phyloP scores from a whole-genome alignment of 768 basidiomycete species.

The Trametes gibbosa region DNA sequence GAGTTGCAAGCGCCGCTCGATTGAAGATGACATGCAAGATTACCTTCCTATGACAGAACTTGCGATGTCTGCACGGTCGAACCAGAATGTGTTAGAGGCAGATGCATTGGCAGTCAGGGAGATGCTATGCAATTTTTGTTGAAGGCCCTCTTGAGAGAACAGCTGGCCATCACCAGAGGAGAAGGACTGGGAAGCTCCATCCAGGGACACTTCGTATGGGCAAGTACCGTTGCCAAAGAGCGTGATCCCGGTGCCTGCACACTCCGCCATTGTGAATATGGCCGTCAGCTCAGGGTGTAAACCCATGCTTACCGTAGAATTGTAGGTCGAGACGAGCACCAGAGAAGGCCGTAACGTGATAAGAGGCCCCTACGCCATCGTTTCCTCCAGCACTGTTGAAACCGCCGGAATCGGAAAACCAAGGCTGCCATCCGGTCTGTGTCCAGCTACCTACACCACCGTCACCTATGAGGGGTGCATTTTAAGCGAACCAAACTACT shows the following conservation, averaged over 20 bases:
- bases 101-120: slow-evolving; percentile 44
- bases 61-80: slow-evolving; percentile 54
- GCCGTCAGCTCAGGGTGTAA: too few species aligned
- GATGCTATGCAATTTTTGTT: slow-evolving; percentile 50
- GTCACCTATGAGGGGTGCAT: slow-evolving; percentile 11
- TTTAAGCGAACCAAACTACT: too few species aligned
- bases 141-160: slow-evolving; percentile 43
- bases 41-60: slow-evolving; percentile 23
- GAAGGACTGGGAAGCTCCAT: slow-evolving; percentile 33
- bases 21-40: not conserved
- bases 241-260: slow-evolving; percentile 61
- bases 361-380: slow-evolving; percentile 8
- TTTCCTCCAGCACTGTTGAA: slow-evolving; percentile 9
- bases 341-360: slow-evolving; percentile 22
- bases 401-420: slow-evolving; percentile 14
- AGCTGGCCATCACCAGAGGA: slow-evolving; percentile 32
- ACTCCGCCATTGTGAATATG: not conserved
- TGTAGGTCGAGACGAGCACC: slow-evolving; percentile 27
- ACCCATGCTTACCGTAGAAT: slow-evolving; percentile 25
- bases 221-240: slow-evolving; percentile 48
- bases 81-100: slow-evolving; percentile 29
- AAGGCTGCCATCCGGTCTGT: slow-evolving; percentile 22
- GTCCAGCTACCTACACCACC: slow-evolving; percentile 14
- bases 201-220: slow-evolving; percentile 48
- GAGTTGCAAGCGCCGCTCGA: not conserved